phyloP scores from a whole-genome alignment of 78 protist genomes.

The Protostelium mycophagum region DNA sequence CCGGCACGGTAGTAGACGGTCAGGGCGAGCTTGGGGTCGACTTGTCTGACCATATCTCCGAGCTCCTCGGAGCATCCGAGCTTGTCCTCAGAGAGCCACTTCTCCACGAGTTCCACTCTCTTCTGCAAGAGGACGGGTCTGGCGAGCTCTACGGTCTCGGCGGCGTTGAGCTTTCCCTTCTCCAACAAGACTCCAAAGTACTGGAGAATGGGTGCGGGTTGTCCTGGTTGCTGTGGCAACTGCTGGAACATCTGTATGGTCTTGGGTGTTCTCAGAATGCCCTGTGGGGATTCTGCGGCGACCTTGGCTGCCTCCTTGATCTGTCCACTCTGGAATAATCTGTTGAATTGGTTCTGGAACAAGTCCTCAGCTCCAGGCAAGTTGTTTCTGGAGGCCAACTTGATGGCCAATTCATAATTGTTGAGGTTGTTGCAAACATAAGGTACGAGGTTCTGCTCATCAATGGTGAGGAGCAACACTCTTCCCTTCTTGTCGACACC shows the following conservation, averaged over 20 bases:
- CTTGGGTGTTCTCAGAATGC: constrained; percentile 82
- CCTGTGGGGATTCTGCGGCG: constrained; percentile 87
- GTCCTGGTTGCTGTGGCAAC: constrained; percentile 63
- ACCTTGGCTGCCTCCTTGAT: constrained; percentile 90
- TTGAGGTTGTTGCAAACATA: constrained; percentile 72
- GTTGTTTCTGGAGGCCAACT: constrained; percentile 85
- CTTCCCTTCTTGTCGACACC: constrained; percentile 91
- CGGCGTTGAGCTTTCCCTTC: constrained; percentile 80
- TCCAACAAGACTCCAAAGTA: constrained; percentile 95
- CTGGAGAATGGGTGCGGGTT: constrained; percentile 84
- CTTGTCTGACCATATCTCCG: constrained; percentile 88
- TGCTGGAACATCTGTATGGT: constrained; percentile 89
- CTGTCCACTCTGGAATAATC: constrained; percentile 54
- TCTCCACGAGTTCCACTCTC: constrained; percentile 78
- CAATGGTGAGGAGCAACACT: constrained; percentile 76
- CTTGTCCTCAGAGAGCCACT: constrained; percentile 95
- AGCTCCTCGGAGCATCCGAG: constrained; percentile 96
- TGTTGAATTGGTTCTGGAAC: constrained; percentile 81
- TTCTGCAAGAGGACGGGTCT: constrained; percentile 89
- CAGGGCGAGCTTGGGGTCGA: constrained; percentile 77
- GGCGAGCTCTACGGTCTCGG: constrained; percentile 95
- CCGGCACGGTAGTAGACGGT: constrained; percentile 86
- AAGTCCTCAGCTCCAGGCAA: constrained; percentile 94
- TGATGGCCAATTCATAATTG: constrained; percentile 82
- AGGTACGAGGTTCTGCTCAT: constrained; percentile 87